Percentiles rank a stretch among this genome's conserved stretches.
Conservation (phyloP, 768 basidiomycete genomes). For the Collybia sordida region DNA sequence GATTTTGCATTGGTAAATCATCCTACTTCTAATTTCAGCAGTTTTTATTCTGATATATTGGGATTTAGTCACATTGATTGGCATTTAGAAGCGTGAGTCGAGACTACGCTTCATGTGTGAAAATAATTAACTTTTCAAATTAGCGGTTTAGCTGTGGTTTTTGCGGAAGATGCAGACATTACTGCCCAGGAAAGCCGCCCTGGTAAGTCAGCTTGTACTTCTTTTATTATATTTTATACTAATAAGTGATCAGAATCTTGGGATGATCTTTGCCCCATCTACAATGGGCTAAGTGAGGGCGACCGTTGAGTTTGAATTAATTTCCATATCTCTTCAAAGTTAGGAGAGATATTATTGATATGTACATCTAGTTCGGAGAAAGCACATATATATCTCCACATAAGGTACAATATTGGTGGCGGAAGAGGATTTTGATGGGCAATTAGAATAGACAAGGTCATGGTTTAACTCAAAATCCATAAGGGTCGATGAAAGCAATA, state of each 20-base stretch:
- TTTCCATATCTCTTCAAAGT: no score
- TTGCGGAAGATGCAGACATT: constrained; percentile 32
- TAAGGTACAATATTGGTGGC: no score
- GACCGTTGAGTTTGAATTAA: no score
- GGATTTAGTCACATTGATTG: constrained; percentile 48
- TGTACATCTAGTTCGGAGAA: no score
- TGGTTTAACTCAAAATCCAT: no score
- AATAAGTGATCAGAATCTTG: constrained; percentile 22
- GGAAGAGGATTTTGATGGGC: no score
- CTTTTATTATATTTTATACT: neutral
- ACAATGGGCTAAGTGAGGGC: constrained; percentile 16
- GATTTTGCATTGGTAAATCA: constrained; percentile 45
- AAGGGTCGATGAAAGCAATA: no score
- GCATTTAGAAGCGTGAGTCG: constrained; percentile 40
- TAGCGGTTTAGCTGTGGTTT: constrained; percentile 40
- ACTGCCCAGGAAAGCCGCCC: neutral
- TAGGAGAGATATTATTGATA: no score
- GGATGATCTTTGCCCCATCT: constrained; percentile 37
- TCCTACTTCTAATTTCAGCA: neutral
- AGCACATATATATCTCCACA: no score
- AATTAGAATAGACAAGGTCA: no score
- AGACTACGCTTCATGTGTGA: neutral
- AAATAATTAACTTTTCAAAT: constrained; percentile 1
- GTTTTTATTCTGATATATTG: neutral
- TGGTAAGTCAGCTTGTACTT: neutral